A percentile compares a stretch with the other conserved stretches of the same genome.
Evolutionary conservation across 495 filamentous ascomycete genomes (phyloP).

Genomic region (Letharia columbiana): DNA sequence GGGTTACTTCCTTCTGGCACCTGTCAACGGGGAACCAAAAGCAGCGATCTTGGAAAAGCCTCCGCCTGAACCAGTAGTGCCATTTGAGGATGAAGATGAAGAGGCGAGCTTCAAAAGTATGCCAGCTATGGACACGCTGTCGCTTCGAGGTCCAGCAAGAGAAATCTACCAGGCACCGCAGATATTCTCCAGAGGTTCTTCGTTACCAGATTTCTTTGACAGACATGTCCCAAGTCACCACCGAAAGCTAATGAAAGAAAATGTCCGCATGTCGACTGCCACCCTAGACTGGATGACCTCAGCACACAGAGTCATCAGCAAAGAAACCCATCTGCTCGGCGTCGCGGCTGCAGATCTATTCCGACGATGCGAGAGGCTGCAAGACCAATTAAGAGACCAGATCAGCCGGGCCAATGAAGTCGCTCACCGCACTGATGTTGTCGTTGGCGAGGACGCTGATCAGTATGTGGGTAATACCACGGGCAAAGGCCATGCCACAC

Average conservation of each 20-base stretch:
- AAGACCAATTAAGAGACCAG: conserved; percentile 62
- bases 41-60: conserved; percentile 47
- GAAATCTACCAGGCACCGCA: conserved; percentile 55
- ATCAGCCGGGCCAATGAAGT: conserved; percentile 59
- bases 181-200: conserved; percentile 49
- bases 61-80: conserved; percentile 31
- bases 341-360: conserved; percentile 75
- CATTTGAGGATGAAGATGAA: conserved; percentile 23
- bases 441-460: conserved; percentile 54
- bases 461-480: conserved; percentile 30
- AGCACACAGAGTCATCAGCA: conserved; percentile 63
- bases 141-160: conserved; percentile 27
- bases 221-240: conserved; percentile 51
- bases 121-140: conserved; percentile 41
- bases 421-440: conserved; percentile 53
- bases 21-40: conserved; percentile 52
- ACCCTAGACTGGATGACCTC: conserved; percentile 68
- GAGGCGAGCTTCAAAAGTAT: conserved; percentile 29
- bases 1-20: conserved; percentile 71
- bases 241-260: conserved; percentile 54
- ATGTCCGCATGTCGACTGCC: conserved; percentile 63
- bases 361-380: conserved; percentile 62
- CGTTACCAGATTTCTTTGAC: conserved; percentile 52
- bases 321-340: conserved; percentile 64
- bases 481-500: conserved; percentile 27